Base-by-base conservation (phyloP, 1,284 basidiomycete genomes). In the Coniophora puteana region DNA sequence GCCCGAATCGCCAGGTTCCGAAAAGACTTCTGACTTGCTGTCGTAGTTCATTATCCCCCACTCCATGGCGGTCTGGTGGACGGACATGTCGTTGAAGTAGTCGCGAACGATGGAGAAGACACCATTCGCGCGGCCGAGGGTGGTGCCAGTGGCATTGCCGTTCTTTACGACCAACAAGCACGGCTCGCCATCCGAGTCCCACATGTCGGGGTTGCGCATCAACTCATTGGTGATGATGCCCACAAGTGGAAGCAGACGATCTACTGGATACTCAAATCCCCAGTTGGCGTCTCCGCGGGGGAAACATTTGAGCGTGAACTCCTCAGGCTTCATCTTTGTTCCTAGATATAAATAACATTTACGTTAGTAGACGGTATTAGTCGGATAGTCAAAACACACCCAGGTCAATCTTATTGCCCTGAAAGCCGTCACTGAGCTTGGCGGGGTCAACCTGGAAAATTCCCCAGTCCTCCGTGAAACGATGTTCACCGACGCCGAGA, bases 401-500 rank as follows among this genome's bases (percentile, higher is more conserved):
- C 14, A 63, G 51, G 46, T 61, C 54, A 21, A 64, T 48, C 21
- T 38, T 40, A 45, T 59, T 61, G 27, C 58, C 59, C 34, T 49
- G 25, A 41, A 57, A 54, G 42, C 41, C 37, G 11, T 44, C 36
- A 31, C 46, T 48, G 44, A 69, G 44, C 53, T 57, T 67, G 47
- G 45, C 14, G 21, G 43, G 20, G 52, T 63, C 44, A 28, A 68
- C 31, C 54, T 62, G 39, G 51, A 71, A 44, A 27, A 69, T 43
- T 5, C 50, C 66, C 45, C 48, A 64, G 37, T 68, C 64, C 33
- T 65, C 55, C 3, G 57, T 64, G 42, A 50, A 64, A 10, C 44
- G 38, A 7, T 61, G 42, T 10, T 47, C 38, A 36, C 50, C 49
- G 36, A 43, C 42, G 33, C 52, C 43, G 46, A 59, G 30, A 44